Conservation (phyloP, 495 filamentous ascomycete species). For the Neurospora sp. region DNA sequence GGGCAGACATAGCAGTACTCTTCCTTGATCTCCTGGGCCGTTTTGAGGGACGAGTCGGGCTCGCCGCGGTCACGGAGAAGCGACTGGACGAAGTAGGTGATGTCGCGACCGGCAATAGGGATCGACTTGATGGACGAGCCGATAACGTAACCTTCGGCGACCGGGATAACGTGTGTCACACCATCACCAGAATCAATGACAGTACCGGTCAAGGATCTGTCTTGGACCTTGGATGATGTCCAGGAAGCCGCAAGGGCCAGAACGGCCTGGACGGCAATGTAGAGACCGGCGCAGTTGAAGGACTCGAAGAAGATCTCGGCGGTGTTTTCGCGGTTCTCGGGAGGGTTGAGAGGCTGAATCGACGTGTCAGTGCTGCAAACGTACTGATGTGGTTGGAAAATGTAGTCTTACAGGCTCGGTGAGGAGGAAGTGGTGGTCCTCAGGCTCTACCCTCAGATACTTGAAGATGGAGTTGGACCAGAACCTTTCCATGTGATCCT, state of each 20-base stretch:
- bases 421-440: constrained; percentile 96
- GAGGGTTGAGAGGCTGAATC: constrained; percentile 84
- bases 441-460: constrained; percentile 93
- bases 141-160: constrained; percentile 97
- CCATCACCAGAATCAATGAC: constrained; percentile 97
- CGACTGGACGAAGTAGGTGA: constrained; percentile 96
- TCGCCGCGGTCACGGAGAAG: constrained; percentile 93
- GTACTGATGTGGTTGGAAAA: background rate
- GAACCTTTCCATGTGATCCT: constrained; percentile 98
- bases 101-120: constrained; percentile 91
- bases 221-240: constrained; percentile 95
- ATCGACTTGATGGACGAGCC: constrained; percentile 98
- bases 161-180: constrained; percentile 97
- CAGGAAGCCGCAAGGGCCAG: constrained; percentile 93
- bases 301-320: constrained; percentile 99
- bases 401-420: constrained; percentile 75
- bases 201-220: constrained; percentile 93
- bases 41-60: constrained; percentile 93
- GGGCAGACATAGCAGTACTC: constrained; percentile 97
- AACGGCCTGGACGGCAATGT: constrained; percentile 97
- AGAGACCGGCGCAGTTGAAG: constrained; percentile 97
- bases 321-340: constrained; percentile 97
- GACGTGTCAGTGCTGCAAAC: constrained; percentile 9
- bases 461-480: constrained; percentile 99
- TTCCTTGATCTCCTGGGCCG: constrained; percentile 95